Conservation (phyloP, 2,329 filamentous ascomycete species). For the Verticillium tricorpus region DNA sequence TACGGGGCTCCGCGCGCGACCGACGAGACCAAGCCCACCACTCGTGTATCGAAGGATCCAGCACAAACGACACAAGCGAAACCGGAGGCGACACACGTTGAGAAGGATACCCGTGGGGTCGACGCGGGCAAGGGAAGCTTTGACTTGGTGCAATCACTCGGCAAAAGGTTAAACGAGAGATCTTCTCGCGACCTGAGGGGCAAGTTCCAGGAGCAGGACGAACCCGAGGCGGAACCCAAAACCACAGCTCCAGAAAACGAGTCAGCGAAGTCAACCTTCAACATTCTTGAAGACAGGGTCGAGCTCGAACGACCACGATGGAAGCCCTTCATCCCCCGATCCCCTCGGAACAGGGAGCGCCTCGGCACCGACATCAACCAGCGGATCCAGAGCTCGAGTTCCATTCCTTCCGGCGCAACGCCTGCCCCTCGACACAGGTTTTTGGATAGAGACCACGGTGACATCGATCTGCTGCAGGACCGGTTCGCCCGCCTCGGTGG, state of each 20-base stretch:
- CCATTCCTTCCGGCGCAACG: conserved; percentile 16
- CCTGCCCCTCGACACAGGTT: conserved; percentile 19
- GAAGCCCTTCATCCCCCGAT: conserved; percentile 37
- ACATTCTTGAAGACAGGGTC: conserved; percentile 7
- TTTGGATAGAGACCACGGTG: conserved; percentile 22
- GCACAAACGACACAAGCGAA: background rate
- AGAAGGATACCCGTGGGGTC: conserved; percentile 5
- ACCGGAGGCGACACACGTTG: conserved; percentile 1
- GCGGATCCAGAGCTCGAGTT: conserved; percentile 23
- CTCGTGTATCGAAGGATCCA: background rate
- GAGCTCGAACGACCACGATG: conserved; percentile 29
- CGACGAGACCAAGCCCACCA: background rate
- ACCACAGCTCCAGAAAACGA: background rate
- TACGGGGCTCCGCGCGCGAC: conserved; percentile 6
- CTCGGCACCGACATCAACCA: conserved; percentile 27
- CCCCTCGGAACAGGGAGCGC: conserved; percentile 32
- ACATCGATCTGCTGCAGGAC: conserved; percentile 41
- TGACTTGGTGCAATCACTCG: conserved; percentile 17
- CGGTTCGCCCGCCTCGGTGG: conserved; percentile 41
- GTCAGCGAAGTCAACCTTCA: conserved; percentile 4
- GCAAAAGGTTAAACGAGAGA: conserved; percentile 13
- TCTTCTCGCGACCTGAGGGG: conserved; percentile 25
- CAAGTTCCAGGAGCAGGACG: conserved; percentile 27
- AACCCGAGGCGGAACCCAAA: background rate
- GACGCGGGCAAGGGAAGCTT: conserved; percentile 17